Evolutionary conservation across 1,139 yeast genomes (phyloP).

Genomic region (Zygosaccharomyces pseudobailii): DNA sequence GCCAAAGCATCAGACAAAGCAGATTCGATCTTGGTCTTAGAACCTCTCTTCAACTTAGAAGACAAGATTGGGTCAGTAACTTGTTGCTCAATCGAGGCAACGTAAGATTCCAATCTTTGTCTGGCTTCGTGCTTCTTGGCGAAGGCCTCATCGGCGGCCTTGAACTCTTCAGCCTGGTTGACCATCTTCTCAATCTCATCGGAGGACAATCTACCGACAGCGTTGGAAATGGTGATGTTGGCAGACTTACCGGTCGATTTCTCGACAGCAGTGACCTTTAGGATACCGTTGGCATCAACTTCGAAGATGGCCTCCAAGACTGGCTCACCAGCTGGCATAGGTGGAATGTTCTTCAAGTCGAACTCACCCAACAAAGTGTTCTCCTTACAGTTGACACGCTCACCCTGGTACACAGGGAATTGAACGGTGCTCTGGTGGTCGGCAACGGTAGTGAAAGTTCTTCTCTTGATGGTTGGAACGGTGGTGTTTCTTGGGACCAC

Average conservation of each 20-base stretch:
- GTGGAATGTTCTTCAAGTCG: constrained; percentile 98
- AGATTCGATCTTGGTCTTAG: constrained; percentile 96
- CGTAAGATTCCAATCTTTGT: constrained; percentile 99
- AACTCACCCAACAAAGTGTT: constrained; percentile 99
- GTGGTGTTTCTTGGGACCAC: constrained; percentile 99
- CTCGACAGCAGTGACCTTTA: constrained; percentile 99
- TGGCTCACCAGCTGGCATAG: constrained; percentile 99
- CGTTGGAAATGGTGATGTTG: constrained; percentile 99
- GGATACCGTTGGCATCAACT: constrained; percentile 99
- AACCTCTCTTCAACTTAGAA: constrained; percentile 96
- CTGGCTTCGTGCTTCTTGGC: constrained; percentile 99
- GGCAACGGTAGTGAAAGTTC: constrained; percentile 99
- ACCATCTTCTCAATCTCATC: constrained; percentile 99
- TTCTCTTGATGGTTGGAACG: constrained; percentile 98
- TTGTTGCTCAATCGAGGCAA: constrained; percentile 93
- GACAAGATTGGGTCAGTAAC: constrained; percentile 98
- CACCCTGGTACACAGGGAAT: constrained; percentile 99
- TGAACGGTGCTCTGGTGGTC: constrained; percentile 99
- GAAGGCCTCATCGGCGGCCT: constrained; percentile 98
- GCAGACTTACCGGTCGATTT: constrained; percentile 99
- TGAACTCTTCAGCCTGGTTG: constrained; percentile 97
- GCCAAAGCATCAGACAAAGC: constrained; percentile 98
- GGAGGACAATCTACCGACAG: constrained; percentile 97
- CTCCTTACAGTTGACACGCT: constrained; percentile 99
- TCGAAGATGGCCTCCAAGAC: constrained; percentile 99